Percentiles rank a stretch among this genome's conserved stretches.
Evolutionary conservation across 75 land plant species (phyloP).

Genomic region (Pinus tabuliformis): DNA sequence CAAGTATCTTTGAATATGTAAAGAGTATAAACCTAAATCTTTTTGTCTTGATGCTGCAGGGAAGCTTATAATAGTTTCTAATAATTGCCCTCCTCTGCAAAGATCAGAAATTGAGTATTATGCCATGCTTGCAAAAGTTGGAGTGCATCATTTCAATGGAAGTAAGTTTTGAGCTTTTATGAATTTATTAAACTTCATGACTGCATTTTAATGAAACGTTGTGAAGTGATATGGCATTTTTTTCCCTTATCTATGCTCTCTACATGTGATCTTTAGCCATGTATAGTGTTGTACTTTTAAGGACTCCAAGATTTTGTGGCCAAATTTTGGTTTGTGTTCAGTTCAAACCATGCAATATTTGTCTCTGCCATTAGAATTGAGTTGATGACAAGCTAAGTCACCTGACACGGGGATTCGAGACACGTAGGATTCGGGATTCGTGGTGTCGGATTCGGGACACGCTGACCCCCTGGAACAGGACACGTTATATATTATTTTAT

Average conservation of each 20-base stretch:
- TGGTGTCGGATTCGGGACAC: too few relatives aligned
- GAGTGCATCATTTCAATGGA: conserved; percentile 69
- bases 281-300: neutral
- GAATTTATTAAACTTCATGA: neutral
- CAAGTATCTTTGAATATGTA: neutral
- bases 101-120: conserved; percentile 76
- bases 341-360: neutral
- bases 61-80: conserved; percentile 53
- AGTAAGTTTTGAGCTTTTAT: conserved; percentile 34
- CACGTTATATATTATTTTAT: too few relatives aligned
- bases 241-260: neutral
- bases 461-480: too few relatives aligned
- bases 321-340: neutral
- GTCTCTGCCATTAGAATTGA: neutral
- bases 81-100: conserved; percentile 61
- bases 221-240: neutral
- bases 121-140: conserved; percentile 65
- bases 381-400: neutral
- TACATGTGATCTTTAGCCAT: neutral
- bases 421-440: too few relatives aligned
- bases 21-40: neutral
- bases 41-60: conserved; percentile 21
- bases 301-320: neutral
- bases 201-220: neutral
- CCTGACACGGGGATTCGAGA: too few relatives aligned